phyloP scores from a whole-genome alignment of 495 filamentous ascomycete genomes.

The Hyphodiscus hymeniophilus region DNA sequence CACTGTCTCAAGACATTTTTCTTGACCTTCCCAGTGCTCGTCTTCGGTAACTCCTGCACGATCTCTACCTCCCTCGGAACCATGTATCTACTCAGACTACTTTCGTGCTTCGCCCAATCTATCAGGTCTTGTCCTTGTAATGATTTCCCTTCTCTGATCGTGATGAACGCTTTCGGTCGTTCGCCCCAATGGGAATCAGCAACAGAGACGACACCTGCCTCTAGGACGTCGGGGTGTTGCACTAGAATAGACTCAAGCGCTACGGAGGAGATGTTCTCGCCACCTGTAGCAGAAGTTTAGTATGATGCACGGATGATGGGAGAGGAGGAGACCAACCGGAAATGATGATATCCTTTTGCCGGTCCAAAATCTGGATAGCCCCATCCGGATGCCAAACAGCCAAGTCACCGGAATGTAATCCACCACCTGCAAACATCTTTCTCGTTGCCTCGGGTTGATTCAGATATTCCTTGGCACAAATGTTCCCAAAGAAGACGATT shows the following conservation, averaged over 20 bases:
- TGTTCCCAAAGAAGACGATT: conserved; percentile 85
- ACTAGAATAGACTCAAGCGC: conserved; percentile 89
- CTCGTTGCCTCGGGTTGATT: conserved; percentile 81
- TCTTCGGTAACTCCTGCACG: conserved; percentile 85
- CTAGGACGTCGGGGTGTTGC: conserved; percentile 79
- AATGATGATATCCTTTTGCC: conserved; percentile 97
- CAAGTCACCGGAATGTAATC: conserved; percentile 80
- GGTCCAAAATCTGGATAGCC: conserved; percentile 82
- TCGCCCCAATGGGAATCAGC: conserved; percentile 92
- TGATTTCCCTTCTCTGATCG: conserved; percentile 54
- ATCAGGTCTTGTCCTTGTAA: conserved; percentile 68
- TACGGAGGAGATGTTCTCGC: conserved; percentile 94
- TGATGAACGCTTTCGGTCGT: conserved; percentile 87
- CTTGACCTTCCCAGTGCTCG: conserved; percentile 89
- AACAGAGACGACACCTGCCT: conserved; percentile 86
- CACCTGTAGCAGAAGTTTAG: conserved; percentile 43
- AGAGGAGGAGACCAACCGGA: conserved; percentile 53
- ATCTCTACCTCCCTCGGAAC: conserved; percentile 89
- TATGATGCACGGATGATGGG: not conserved
- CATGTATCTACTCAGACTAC: conserved; percentile 88
- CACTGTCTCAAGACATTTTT: conserved; percentile 90
- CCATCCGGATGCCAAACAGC: conserved; percentile 90
- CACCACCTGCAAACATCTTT: conserved; percentile 84
- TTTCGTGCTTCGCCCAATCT: conserved; percentile 71
- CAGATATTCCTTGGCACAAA: conserved; percentile 86